Percentiles rank a stretch among this genome's conserved stretches.
These are phyloP conservation scores for Cryphonectria parasitica DNA, from an alignment of 2,329 filamentous ascomycete genomes.

Conservation along the genomic window DNA sequence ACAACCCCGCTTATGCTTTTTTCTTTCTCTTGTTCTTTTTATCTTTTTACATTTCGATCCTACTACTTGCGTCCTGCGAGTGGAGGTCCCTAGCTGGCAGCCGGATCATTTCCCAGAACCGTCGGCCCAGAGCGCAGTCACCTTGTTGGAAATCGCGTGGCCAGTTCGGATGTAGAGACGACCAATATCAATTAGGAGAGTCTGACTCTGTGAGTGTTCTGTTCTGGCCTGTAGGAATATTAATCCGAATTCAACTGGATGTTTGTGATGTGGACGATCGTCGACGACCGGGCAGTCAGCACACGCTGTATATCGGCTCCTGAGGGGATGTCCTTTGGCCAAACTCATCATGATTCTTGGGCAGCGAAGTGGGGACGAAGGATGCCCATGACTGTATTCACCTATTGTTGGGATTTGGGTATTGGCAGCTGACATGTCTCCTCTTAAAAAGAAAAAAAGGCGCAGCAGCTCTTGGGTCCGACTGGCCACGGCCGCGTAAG, in stretches of 20 bases:
- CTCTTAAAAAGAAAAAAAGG: background rate
- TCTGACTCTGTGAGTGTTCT: background rate
- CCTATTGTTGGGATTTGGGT: background rate
- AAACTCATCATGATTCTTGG: background rate
- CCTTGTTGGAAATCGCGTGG: background rate
- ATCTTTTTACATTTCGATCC: background rate
- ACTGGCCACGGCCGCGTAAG: constrained; percentile 23
- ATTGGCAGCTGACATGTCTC: constrained; percentile 1
- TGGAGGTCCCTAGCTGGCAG: background rate
- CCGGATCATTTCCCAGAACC: background rate
- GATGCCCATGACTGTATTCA: background rate
- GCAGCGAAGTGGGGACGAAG: background rate
- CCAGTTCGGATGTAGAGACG: background rate
- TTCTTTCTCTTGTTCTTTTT: background rate
- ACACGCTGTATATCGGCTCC: background rate
- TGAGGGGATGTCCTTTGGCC: background rate
- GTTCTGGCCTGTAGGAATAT: background rate
- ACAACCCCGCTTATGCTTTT: background rate
- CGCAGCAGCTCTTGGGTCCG: constrained; percentile 8
- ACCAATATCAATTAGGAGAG: background rate
- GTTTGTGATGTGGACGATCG: background rate
- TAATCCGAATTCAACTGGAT: background rate
- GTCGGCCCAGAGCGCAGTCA: background rate
- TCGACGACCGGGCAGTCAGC: background rate
- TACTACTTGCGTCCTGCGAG: background rate